Evolutionary conservation across 2,329 filamentous ascomycete genomes (phyloP).

Genomic region (Clonostachys rhizophaga): DNA sequence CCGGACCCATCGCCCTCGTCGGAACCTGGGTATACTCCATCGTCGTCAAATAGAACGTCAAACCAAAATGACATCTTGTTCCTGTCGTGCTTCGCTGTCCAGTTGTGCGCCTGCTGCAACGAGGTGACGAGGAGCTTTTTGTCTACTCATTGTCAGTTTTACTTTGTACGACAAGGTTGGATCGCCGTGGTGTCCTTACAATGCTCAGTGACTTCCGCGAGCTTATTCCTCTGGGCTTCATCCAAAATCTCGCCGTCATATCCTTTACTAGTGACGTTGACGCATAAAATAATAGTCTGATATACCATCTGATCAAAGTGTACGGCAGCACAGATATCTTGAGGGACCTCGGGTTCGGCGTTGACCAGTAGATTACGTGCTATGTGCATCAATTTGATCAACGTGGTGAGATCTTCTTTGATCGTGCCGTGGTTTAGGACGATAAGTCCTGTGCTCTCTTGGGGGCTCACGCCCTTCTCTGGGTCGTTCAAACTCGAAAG

Average conservation of each 20-base stretch:
- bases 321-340: constrained; percentile 60
- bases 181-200: constrained; percentile 35
- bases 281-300: constrained; percentile 60
- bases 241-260: constrained; percentile 61
- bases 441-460: constrained; percentile 59
- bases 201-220: constrained; percentile 60
- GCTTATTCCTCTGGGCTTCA: constrained; percentile 48
- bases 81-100: constrained; percentile 63
- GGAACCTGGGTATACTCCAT: constrained; percentile 43
- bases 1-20: constrained; percentile 44
- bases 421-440: constrained; percentile 57
- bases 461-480: constrained; percentile 52
- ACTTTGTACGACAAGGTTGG: not conserved
- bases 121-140: constrained; percentile 64
- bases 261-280: constrained; percentile 63
- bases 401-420: constrained; percentile 56
- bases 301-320: constrained; percentile 64
- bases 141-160: constrained; percentile 29
- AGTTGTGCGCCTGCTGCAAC: constrained; percentile 64
- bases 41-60: constrained; percentile 59
- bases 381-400: constrained; percentile 66
- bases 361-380: constrained; percentile 61
- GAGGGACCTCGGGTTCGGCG: constrained; percentile 58
- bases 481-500: constrained; percentile 47
- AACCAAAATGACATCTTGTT: constrained; percentile 70